Conservation (phyloP, 106 monocot genomes). For the Alisma plantagoaquatica region DNA sequence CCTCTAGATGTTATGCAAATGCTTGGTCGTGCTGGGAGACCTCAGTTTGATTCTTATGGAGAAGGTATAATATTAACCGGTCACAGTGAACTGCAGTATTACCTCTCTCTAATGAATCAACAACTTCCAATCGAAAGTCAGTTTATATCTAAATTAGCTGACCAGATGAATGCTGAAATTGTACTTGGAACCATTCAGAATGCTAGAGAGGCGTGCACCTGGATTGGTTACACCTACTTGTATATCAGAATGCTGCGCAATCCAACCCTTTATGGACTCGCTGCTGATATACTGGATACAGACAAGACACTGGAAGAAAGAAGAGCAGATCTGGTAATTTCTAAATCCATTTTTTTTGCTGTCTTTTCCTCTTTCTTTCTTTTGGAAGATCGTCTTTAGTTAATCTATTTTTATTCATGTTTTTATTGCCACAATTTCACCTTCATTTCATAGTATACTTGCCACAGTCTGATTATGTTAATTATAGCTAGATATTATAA, state of each 20-base stretch:
- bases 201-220: slow-evolving; percentile 90
- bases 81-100: slow-evolving; percentile 86
- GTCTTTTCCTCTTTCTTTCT: not conserved
- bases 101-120: slow-evolving; percentile 99
- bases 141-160: slow-evolving; percentile 91
- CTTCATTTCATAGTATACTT: not conserved
- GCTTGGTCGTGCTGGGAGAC: slow-evolving; percentile 98
- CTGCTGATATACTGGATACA: slow-evolving; percentile 63
- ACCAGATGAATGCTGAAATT: slow-evolving; percentile 98
- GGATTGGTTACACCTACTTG: slow-evolving; percentile 93
- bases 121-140: slow-evolving; percentile 99
- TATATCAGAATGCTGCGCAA: slow-evolving; percentile 90
- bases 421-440: not conserved
- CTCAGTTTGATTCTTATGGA: slow-evolving; percentile 93
- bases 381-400: too few relatives aligned
- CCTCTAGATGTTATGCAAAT: slow-evolving; percentile 99
- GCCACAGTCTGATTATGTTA: not conserved
- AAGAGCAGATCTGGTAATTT: slow-evolving; percentile 85
- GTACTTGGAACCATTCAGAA: slow-evolving; percentile 97
- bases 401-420: not conserved
- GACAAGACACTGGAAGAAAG: slow-evolving; percentile 88
- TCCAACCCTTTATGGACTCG: slow-evolving; percentile 85
- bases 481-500: not conserved
- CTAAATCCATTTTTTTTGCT: not conserved
- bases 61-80: slow-evolving; percentile 94